Evolutionary conservation across 2,329 filamentous ascomycete species (phyloP).

Genomic region (Aspergillus nomiae): DNA sequence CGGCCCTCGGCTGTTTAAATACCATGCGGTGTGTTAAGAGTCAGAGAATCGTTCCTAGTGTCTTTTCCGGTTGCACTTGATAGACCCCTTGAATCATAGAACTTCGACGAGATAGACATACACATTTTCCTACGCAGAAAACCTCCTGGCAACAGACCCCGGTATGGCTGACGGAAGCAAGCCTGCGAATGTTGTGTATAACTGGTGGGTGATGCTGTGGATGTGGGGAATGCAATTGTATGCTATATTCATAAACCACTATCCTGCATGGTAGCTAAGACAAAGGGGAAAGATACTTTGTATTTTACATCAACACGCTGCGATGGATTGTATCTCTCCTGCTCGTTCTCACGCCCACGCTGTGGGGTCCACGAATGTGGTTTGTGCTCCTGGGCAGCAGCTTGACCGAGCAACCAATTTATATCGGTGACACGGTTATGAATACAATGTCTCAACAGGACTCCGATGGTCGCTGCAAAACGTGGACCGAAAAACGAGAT

Average conservation of each 20-base stretch:
- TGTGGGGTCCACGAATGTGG: background rate
- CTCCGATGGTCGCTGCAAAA: background rate
- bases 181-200: background rate
- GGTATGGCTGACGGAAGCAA: background rate
- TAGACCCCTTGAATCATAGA: background rate
- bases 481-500: background rate
- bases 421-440: background rate
- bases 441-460: background rate
- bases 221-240: background rate
- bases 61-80: no score
- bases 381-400: background rate
- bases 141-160: background rate
- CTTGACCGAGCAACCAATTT: background rate
- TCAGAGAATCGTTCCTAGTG: no score
- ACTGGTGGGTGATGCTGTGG: background rate
- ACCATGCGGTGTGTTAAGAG: no score
- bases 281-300: background rate
- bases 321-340: constrained; percentile 1
- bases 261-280: background rate
- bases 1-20: background rate
- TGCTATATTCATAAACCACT: background rate
- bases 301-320: background rate
- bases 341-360: background rate
- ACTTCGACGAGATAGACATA: background rate
- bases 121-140: background rate